Conservation (phyloP, 2,329 filamentous ascomycete species). For the Cercospora brassicicola region DNA sequence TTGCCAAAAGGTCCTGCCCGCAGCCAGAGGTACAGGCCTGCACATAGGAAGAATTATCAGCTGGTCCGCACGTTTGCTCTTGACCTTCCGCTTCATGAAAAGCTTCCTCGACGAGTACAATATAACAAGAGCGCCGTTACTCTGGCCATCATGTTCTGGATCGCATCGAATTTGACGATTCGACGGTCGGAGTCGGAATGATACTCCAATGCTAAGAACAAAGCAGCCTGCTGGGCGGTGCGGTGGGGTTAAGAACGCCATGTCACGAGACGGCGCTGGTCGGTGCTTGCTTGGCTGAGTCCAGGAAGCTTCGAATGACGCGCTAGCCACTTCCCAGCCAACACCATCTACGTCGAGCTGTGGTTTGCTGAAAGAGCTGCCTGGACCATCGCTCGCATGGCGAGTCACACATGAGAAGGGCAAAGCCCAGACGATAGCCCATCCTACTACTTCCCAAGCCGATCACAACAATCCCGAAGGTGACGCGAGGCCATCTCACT, state of each 20-base stretch:
- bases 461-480: not conserved
- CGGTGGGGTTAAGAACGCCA: not conserved
- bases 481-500: not conserved
- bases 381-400: constrained; percentile 6
- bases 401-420: not conserved
- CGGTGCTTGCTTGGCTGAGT: not conserved
- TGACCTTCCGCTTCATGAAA: too few relatives aligned
- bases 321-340: constrained; percentile 2
- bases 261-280: not conserved
- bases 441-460: not conserved
- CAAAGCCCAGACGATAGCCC: not conserved
- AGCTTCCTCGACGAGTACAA: too few relatives aligned
- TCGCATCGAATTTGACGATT: too few relatives aligned
- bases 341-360: not conserved
- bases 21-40: too few relatives aligned
- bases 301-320: constrained; percentile 2
- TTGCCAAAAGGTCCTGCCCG: too few relatives aligned
- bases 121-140: too few relatives aligned
- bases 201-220: too few relatives aligned
- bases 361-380: constrained; percentile 1
- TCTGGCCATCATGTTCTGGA: too few relatives aligned
- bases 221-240: not conserved
- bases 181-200: too few relatives aligned
- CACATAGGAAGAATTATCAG: too few relatives aligned
- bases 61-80: too few relatives aligned